Percentiles rank a stretch among this genome's conserved stretches.
Conservation (phyloP, 306 rosid species). For the Sechiopsis laciniata region DNA sequence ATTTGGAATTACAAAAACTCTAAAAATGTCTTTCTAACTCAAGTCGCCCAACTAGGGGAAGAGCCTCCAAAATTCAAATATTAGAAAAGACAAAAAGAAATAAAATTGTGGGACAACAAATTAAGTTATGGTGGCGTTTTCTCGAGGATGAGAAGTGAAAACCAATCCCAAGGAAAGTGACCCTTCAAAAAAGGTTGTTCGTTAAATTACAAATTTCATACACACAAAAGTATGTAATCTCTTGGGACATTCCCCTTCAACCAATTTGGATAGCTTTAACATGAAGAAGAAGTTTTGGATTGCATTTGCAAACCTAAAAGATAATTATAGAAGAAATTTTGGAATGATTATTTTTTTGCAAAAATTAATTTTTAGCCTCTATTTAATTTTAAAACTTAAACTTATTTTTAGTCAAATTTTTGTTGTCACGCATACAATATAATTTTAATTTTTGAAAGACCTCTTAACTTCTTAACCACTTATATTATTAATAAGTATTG, state of each 20-base stretch:
- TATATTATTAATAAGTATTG: no score
- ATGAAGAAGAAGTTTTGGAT: background rate
- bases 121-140: background rate
- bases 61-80: background rate
- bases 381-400: no score
- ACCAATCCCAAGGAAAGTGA: slow-evolving; percentile 1
- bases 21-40: background rate
- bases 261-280: background rate
- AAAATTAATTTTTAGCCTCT: no score
- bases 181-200: background rate
- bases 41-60: background rate
- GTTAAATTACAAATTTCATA: background rate
- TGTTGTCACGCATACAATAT: no score
- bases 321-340: no score
- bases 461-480: no score
- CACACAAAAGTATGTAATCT: background rate
- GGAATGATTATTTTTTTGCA: no score
- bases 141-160: background rate
- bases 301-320: no score
- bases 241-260: background rate
- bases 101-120: background rate
- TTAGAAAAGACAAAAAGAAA: background rate
- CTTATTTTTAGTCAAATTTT: no score
- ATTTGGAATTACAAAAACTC: no score
- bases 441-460: no score